These are phyloP conservation scores for Aspergillus hancockii DNA, from an alignment of 495 filamentous ascomycete species.

Conservation along the genomic window DNA sequence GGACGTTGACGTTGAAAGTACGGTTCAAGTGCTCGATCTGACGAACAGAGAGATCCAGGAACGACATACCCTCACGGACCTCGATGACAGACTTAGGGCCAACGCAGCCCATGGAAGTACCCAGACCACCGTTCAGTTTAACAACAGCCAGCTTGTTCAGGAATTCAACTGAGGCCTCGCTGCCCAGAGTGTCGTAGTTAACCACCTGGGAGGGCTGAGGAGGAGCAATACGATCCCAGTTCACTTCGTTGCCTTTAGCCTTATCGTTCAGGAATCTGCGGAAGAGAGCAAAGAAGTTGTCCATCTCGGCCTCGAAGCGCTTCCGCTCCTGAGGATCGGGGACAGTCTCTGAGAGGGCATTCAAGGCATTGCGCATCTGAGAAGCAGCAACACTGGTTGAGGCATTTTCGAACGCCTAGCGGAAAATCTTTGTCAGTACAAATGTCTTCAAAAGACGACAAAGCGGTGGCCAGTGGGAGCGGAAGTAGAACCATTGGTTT, in stretches of 20 bases:
- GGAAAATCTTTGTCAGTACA: slow-evolving; percentile 6
- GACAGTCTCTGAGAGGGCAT: slow-evolving; percentile 86
- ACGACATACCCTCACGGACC: slow-evolving; percentile 99
- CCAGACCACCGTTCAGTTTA: slow-evolving; percentile 98
- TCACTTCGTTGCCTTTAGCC: slow-evolving; percentile 92
- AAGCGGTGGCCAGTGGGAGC: too few species aligned
- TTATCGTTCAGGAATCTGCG: slow-evolving; percentile 97
- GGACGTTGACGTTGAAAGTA: slow-evolving; percentile 94
- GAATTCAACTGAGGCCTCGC: slow-evolving; percentile 85
- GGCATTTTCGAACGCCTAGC: slow-evolving; percentile 96
- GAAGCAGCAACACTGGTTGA: slow-evolving; percentile 96
- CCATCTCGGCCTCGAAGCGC: slow-evolving; percentile 97
- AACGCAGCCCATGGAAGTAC: slow-evolving; percentile 99
- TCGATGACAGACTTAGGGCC: slow-evolving; percentile 99
- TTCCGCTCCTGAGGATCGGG: slow-evolving; percentile 81
- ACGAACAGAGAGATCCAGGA: slow-evolving; percentile 97
- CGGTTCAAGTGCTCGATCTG: slow-evolving; percentile 99
- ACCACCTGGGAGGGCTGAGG: slow-evolving; percentile 90
- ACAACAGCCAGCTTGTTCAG: slow-evolving; percentile 97
- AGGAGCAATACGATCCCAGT: slow-evolving; percentile 94
- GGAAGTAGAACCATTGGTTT: too few species aligned
- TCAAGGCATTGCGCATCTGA: slow-evolving; percentile 98
- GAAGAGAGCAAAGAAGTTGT: slow-evolving; percentile 99
- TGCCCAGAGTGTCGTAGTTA: slow-evolving; percentile 83
- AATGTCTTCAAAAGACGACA: background rate